Conservation (phyloP, 768 basidiomycete genomes). For the Lepiota venenata region DNA sequence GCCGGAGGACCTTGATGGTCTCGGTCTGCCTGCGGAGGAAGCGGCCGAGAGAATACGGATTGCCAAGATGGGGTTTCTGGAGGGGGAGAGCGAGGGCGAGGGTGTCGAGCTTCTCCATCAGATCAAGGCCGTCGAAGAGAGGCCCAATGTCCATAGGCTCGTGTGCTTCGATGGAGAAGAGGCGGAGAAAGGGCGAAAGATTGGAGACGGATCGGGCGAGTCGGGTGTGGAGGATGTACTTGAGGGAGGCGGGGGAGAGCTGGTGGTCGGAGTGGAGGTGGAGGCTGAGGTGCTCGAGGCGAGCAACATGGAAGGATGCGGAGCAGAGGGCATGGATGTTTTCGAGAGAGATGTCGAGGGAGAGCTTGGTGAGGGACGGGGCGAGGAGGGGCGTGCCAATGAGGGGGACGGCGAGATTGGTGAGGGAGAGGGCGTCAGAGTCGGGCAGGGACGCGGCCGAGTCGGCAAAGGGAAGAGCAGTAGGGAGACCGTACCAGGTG, state of each 20-base stretch:
- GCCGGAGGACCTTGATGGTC: constrained; percentile 32
- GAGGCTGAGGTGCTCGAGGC: constrained; percentile 39
- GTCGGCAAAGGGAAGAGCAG: background rate
- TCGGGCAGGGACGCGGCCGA: background rate
- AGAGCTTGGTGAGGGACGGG: constrained; percentile 33
- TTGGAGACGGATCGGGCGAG: constrained; percentile 37
- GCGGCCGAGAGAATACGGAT: constrained; percentile 30
- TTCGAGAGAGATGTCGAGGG: constrained; percentile 41
- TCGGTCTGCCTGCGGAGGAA: constrained; percentile 34
- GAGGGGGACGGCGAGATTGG: constrained; percentile 2
- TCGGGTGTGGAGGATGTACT: constrained; percentile 29
- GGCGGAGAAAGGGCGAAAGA: constrained; percentile 31
- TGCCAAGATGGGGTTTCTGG: constrained; percentile 37
- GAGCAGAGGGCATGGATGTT: constrained; percentile 32
- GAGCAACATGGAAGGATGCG: constrained; percentile 25
- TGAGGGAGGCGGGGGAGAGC: constrained; percentile 19
- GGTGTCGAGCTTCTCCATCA: constrained; percentile 30
- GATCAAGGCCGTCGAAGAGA: constrained; percentile 31
- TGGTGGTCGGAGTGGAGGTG: constrained; percentile 37
- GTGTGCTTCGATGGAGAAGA: constrained; percentile 38
- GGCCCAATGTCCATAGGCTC: constrained; percentile 43
- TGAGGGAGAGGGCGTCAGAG: constrained; percentile 10
- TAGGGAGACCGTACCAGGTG: constrained; percentile 42
- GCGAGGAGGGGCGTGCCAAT: constrained; percentile 9
- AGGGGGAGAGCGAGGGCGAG: constrained; percentile 39